Evolutionary conservation across 108 stramenopile species (phyloP), one percentile per base, ranked within the genome.

Genomic region (Cyclotella baltica): DNA sequence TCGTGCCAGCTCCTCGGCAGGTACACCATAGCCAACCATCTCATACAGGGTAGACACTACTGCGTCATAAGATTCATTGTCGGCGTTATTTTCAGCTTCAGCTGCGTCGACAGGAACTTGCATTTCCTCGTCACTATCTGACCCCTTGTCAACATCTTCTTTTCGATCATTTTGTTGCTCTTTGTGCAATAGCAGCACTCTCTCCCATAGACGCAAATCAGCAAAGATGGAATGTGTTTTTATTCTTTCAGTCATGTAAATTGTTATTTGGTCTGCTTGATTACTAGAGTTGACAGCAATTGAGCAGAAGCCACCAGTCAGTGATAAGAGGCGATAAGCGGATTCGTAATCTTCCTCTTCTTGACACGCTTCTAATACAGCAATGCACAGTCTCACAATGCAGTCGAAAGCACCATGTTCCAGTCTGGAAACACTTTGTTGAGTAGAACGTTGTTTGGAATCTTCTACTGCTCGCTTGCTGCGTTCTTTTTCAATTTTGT

Each of bases 41-140:
- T 96, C 94, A 38, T 92, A 96, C 13, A 96, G 81, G 10, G 94
- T 96, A 27, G 94, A 83, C n/a, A 93, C 90, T 11, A 90, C 88
- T 23, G 91, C 85, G 29, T 93, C 92, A 53, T 96, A 91, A 58
- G 88, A 87, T 43, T 82, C 70, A 71, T 70, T 86, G 53, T 88
- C 89, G 8, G 77, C 70, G 18, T 63, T 86, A 30, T 81, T 84
- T 28, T 88, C 86, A 53, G 51, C 63, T 30, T 78, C 77, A 16
- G 70, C 37, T 23, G 66, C 78, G 34, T 81, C 87, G 3, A 56
- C 38, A 18, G 71, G 33, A 27, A 55, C 22, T 35, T 68, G 51
- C 6, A n/a, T n/a, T n/a, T 86, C 83, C 3, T 61, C 75, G 28
- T 75, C 83, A 37, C 52, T 64, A 27, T 55, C 47, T 35, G 61